Evolutionary conservation across 164 flowering plant genomes (phyloP).

Genomic region (Nymphaea thermarum): DNA sequence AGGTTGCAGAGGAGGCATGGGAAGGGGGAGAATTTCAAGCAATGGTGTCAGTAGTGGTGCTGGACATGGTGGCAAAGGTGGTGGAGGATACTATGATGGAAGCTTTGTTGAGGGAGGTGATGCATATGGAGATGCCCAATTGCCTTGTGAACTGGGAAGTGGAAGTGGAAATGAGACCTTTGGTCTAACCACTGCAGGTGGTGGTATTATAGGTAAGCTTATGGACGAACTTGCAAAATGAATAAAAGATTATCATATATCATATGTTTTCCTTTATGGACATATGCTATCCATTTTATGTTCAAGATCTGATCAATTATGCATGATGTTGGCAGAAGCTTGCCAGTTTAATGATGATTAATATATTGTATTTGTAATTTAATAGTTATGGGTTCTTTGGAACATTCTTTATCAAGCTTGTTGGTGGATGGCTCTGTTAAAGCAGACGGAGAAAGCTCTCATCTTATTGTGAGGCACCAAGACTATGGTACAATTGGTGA

Average conservation of each 20-base stretch:
- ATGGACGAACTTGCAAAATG: neutral
- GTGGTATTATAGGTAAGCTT: constrained; percentile 75
- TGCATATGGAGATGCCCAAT: constrained; percentile 72
- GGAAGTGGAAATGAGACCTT: constrained; percentile 76
- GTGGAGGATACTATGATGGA: constrained; percentile 63
- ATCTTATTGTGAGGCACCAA: constrained; percentile 16
- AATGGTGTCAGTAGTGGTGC: constrained; percentile 79
- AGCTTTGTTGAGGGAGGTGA: constrained; percentile 57
- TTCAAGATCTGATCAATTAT: no score
- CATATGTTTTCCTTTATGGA: neutral
- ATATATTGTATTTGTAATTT: neutral
- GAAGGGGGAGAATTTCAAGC: constrained; percentile 50
- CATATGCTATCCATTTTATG: neutral
- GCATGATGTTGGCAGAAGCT: neutral
- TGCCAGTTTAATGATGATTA: neutral
- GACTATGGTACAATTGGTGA: constrained; percentile 6
- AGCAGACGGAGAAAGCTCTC: constrained; percentile 80
- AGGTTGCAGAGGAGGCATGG: constrained; percentile 89
- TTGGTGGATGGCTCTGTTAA: constrained; percentile 54
- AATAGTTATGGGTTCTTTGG: constrained; percentile 92
- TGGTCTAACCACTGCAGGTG: constrained; percentile 66
- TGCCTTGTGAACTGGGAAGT: constrained; percentile 99
- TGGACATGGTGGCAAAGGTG: constrained; percentile 98
- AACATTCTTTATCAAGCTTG: constrained; percentile 63
- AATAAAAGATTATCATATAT: neutral